phyloP scores from a whole-genome alignment of 2,329 filamentous ascomycete genomes.

The Waltergamsia citrina region DNA sequence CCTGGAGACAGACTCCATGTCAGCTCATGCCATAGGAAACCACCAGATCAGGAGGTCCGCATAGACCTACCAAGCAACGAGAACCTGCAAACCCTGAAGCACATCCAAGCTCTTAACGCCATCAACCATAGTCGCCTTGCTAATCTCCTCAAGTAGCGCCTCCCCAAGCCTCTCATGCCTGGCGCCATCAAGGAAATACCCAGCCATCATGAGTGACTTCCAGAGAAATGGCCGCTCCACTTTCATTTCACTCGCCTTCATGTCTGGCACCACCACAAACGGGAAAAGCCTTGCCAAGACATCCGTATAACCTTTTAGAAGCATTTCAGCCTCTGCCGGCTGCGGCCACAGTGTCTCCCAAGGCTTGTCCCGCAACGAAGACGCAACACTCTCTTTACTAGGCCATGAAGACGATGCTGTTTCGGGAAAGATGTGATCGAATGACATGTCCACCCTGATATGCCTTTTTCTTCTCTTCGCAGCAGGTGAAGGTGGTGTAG shows the following conservation, averaged over 20 bases:
- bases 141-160: conserved; percentile 32
- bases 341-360: conserved; percentile 30
- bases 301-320: conserved; percentile 26
- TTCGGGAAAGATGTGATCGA: conserved; percentile 2
- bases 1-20: conserved; percentile 19
- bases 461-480: too few species aligned
- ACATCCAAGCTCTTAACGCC: conserved; percentile 35
- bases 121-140: conserved; percentile 26
- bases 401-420: conserved; percentile 1
- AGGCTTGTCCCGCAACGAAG: neutral
- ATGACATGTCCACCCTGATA: too few species aligned
- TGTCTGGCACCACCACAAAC: conserved; percentile 30
- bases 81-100: conserved; percentile 33
- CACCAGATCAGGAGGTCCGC: neutral
- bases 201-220: conserved; percentile 38
- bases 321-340: conserved; percentile 25
- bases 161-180: conserved; percentile 33
- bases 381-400: neutral
- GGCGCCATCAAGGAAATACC: conserved; percentile 29
- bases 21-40: neutral
- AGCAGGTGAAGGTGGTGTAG: too few species aligned
- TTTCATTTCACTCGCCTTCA: conserved; percentile 25
- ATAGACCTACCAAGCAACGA: conserved; percentile 32
- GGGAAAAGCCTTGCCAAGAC: conserved; percentile 28
- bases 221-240: conserved; percentile 32